Evolutionary conservation across 768 basidiomycete species (phyloP), one percentile per base, ranked within the genome.

Genomic region (Hericium alpestre): DNA sequence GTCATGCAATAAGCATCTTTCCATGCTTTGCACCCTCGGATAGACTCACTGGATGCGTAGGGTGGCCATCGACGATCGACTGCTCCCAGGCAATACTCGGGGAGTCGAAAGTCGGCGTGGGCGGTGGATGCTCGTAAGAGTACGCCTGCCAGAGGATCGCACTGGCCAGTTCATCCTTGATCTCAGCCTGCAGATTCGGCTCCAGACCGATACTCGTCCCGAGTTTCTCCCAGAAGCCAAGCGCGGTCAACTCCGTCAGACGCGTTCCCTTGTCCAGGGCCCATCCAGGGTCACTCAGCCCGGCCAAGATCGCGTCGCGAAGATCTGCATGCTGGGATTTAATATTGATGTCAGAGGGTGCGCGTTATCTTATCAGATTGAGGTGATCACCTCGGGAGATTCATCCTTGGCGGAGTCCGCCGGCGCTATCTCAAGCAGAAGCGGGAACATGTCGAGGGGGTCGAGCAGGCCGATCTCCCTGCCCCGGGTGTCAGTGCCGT

Each of bases 21-120:
- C 13, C 46, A 54, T 40, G 13, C 39, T 15, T 27, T 32, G 27
- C 22, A 38, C 11, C 12, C 41, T 15, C 1, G 41, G 22, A 13
- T 18, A 9, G 13, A 61, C 72, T 58, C 60, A 80, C 81, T 15
- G 81, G 80, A 65, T 83, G 81, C 0, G 77, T 81, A 3, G 80
- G 79, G 63, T 83, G 81, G 0, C 80, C 79, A 64, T 82, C 80
- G 18, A 81, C 77, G 27, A 82, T 79, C 1, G 80, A 80, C 62
- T 81, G 79, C 58, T 83, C 80, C 81, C 81, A 83, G 38, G 71
- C 75, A 12, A 83, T 76, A 55, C 79, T 81, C 0, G 77, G 64
- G 22, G 76, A 78, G 4, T 65, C 57, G 41, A 80, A 76, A 5
- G 69, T 63, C 0, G 81, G 79, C 4, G 74, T 71, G 32, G 56